Conservation (phyloP, 495 filamentous ascomycete species). For the Xylaria castorea region DNA sequence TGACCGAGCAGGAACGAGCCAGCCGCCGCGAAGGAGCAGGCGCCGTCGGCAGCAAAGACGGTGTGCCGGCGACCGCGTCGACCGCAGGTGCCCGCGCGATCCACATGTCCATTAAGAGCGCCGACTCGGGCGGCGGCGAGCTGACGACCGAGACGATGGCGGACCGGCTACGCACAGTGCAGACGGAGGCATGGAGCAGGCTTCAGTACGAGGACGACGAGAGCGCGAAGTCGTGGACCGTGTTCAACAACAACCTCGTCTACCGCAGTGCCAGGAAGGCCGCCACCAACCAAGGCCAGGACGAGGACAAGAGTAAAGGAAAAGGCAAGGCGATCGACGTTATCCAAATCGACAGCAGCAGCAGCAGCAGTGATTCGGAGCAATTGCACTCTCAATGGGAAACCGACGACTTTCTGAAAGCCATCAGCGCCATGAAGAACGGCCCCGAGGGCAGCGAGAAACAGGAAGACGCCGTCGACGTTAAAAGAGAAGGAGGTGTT, state of each 20-base stretch:
- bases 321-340: conserved; percentile 36
- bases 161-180: conserved; percentile 53
- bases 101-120: conserved; percentile 59
- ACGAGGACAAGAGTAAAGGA: conserved; percentile 9
- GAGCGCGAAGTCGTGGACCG: conserved; percentile 49
- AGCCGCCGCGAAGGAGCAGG: conserved; percentile 37
- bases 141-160: conserved; percentile 54
- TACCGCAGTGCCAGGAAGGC: conserved; percentile 28
- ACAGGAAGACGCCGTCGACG: conserved; percentile 35
- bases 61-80: conserved; percentile 20
- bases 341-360: conserved; percentile 30
- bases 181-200: conserved; percentile 50
- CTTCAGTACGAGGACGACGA: conserved; percentile 55
- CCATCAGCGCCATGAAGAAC: conserved; percentile 44
- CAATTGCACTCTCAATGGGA: conserved; percentile 46
- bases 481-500: conserved; percentile 35
- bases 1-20: conserved; percentile 51
- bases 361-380: conserved; percentile 37
- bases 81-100: conserved; percentile 47
- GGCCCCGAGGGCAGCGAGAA: conserved; percentile 28
- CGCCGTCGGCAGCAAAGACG: conserved; percentile 20
- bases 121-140: conserved; percentile 48
- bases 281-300: conserved; percentile 10
- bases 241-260: conserved; percentile 50
- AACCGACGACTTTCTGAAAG: conserved; percentile 47